phyloP scores from a whole-genome alignment of 2,329 filamentous ascomycete genomes.

The Alternaria viburni region DNA sequence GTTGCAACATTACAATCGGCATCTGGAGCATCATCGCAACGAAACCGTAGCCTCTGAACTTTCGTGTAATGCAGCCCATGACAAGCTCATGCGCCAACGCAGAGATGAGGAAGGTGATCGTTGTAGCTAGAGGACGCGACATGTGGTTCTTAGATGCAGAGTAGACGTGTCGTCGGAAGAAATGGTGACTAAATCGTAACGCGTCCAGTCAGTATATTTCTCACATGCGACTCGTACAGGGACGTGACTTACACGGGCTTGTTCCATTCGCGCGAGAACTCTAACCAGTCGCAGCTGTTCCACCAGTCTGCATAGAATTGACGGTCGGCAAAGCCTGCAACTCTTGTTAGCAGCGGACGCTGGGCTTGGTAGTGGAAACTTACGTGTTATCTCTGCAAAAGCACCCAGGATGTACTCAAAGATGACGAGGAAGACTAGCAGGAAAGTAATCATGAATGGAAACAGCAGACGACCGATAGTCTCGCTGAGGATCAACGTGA shows the following conservation, averaged over 20 bases:
- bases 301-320: conserved; percentile 61
- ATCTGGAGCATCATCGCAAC: conserved; percentile 95
- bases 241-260: background rate
- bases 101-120: conserved; percentile 90
- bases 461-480: conserved; percentile 91
- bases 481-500: conserved; percentile 81
- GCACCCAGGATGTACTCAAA: conserved; percentile 96
- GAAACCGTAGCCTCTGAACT: conserved; percentile 92
- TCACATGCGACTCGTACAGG: conserved; percentile 68
- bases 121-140: conserved; percentile 77
- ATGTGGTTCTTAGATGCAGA: conserved; percentile 78
- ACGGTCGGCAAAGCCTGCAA: conserved; percentile 2
- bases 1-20: conserved; percentile 90
- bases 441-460: conserved; percentile 94
- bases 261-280: conserved; percentile 72
- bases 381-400: conserved; percentile 86
- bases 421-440: conserved; percentile 96
- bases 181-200: conserved; percentile 70
- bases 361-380: conserved; percentile 17
- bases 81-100: conserved; percentile 92
- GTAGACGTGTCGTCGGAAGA: conserved; percentile 94
- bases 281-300: conserved; percentile 85
- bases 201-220: conserved; percentile 69
- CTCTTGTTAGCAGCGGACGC: background rate
- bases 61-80: conserved; percentile 98